Base-by-base conservation (phyloP, 1,284 basidiomycete species). In the Cutaneotrichosporon arboriforme region DNA sequence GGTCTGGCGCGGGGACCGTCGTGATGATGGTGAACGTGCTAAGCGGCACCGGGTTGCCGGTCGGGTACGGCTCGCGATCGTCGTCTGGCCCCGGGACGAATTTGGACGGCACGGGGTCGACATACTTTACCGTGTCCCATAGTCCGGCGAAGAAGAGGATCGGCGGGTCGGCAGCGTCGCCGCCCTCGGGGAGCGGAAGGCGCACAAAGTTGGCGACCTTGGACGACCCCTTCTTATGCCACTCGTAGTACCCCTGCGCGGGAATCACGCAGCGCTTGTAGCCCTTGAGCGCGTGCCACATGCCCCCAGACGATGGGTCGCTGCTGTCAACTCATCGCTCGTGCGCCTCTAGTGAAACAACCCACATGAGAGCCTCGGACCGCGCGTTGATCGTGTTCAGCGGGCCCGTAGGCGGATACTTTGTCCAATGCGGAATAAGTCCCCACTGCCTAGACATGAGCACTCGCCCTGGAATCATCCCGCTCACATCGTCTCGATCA, bases 21-120 rank as follows among this genome's bases (percentile, higher is more conserved):
- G 93, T 97, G 44, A 97, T 83, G 52, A 97, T 89, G 0, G 88
- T 87, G 69, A 90, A 97, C 0, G 88, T 88, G 77, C 84, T 88
- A 1, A 89, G 75, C 0, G 83, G 81, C 43, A 83, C 73, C 0
- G 77, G 78, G 49, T 81, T 75, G 4, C 81, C 86, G 10, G 68
- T 65, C 8, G 67, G 66, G 37, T 68, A 73, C 9, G 69, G 64
- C 53, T 69, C 64, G 17, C 64, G 47, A 26, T 59, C 58, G 45
- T 68, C 67, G 22, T 48, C 59, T n/a, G 59, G 60, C 12, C 48
- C 46, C 8, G 62, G 54, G 45, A 50, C 57, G 21, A 58, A 64
- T 51, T 52, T 52, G 18, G 59, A 62, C 46, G 64, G 63, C 3
- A 60, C 61, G 31, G 54, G 58, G 10, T 60, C 55, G 62, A 48